These are phyloP conservation scores for Prototheca cutis DNA, from an alignment of 163 green algal species.

Conservation along the genomic window DNA sequence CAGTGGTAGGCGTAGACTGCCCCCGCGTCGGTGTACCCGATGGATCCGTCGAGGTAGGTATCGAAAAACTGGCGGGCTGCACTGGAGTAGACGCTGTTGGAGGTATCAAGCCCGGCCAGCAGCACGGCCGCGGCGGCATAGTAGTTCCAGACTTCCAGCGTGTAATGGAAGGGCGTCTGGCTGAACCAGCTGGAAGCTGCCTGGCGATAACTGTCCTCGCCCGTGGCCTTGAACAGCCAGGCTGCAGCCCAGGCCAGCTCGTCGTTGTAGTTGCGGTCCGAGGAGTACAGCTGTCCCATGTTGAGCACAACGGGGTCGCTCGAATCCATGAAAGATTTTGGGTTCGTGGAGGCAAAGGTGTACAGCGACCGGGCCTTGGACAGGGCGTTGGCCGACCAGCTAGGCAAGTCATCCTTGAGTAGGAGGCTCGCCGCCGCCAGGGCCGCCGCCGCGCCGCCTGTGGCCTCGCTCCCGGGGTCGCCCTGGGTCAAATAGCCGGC, in stretches of 20 bases:
- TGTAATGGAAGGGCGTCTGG: slow-evolving; percentile 8
- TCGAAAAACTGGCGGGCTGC: slow-evolving; percentile 20
- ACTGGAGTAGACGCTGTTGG: slow-evolving; percentile 1
- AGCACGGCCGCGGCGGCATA: slow-evolving; percentile 21
- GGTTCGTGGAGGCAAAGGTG: slow-evolving; percentile 8
- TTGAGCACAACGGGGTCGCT: slow-evolving; percentile 1
- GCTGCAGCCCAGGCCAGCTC: slow-evolving; percentile 38
- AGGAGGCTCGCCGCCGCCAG: slow-evolving; percentile 17
- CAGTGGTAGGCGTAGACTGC: slow-evolving; percentile 27
- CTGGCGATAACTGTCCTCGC: slow-evolving; percentile 22
- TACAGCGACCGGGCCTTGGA: slow-evolving; percentile 19
- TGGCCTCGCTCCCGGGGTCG: slow-evolving; percentile 16
- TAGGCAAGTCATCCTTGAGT: slow-evolving; percentile 7
- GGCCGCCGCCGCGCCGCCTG: slow-evolving; percentile 17
- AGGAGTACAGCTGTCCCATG: slow-evolving; percentile 3
- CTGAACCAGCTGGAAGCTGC: slow-evolving; percentile 20
- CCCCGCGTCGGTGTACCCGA: slow-evolving; percentile 21
- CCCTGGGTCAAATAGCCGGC: slow-evolving; percentile 14
- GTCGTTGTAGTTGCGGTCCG: slow-evolving; percentile 18
- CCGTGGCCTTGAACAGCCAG: slow-evolving; percentile 38
- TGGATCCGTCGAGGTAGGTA: slow-evolving; percentile 10
- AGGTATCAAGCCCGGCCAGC: slow-evolving; percentile 4
- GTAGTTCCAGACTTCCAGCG: slow-evolving; percentile 11
- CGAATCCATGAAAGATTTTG: slow-evolving; percentile 6
- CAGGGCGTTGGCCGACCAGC: slow-evolving; percentile 3